Evolutionary conservation across 129 eudicot species (phyloP).

Genomic region (Flaveria ramosissima): DNA sequence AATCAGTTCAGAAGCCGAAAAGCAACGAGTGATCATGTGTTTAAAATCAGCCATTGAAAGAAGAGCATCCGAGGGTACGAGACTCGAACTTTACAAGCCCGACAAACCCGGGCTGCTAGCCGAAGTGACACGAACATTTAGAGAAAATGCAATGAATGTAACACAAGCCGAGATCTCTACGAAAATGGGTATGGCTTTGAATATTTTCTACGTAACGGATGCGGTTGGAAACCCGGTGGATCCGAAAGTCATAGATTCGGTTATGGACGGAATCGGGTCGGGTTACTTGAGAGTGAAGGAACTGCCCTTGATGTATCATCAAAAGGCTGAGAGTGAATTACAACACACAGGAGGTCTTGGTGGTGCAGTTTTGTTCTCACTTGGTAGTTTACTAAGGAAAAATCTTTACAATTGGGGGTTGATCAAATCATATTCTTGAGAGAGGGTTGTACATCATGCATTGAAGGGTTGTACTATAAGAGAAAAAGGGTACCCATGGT

Average conservation of each 20-base stretch:
- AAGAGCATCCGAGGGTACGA: constrained; percentile 86
- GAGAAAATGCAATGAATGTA: constrained; percentile 88
- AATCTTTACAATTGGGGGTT: constrained; percentile 79
- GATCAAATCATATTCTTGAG: constrained; percentile 72
- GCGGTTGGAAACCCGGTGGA: constrained; percentile 60
- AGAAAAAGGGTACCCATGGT: background rate
- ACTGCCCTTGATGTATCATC: constrained; percentile 46
- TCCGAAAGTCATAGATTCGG: constrained; percentile 56
- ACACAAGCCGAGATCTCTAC: constrained; percentile 90
- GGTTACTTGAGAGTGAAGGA: constrained; percentile 71
- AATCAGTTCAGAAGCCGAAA: constrained; percentile 88
- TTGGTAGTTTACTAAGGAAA: constrained; percentile 78
- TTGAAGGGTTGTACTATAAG: constrained; percentile 3
- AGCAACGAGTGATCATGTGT: constrained; percentile 76
- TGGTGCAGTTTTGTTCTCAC: constrained; percentile 70
- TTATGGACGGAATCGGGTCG: constrained; percentile 61
- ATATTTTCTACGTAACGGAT: constrained; percentile 77
- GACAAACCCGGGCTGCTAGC: constrained; percentile 79
- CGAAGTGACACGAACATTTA: constrained; percentile 77
- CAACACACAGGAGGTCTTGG: constrained; percentile 40
- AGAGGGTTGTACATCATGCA: background rate
- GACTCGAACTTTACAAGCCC: constrained; percentile 53
- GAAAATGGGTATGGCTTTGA: constrained; percentile 45
- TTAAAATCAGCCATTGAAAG: constrained; percentile 74
- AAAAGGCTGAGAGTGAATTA: constrained; percentile 45